These are phyloP conservation scores for Leccinum ochraceum DNA, from an alignment of 768 basidiomycete species.

Conservation along the genomic window DNA sequence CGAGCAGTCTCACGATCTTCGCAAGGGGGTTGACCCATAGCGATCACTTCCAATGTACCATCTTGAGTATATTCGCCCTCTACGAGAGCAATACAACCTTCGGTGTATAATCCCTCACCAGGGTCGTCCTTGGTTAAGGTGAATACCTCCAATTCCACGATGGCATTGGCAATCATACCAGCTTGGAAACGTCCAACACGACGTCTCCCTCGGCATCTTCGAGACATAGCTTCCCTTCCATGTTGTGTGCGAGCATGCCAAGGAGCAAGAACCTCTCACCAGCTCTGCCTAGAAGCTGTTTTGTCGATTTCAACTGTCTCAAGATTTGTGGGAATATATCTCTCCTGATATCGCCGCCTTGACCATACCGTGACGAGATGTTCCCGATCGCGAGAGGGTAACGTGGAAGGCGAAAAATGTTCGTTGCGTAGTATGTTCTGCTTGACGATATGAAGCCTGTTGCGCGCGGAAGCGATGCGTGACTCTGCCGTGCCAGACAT, in stretches of 20 bases:
- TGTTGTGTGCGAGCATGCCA: conserved; percentile 88
- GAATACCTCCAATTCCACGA: conserved; percentile 10
- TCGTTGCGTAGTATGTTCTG: conserved; percentile 95
- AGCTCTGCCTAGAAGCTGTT: conserved; percentile 89
- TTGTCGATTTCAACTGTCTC: conserved; percentile 85
- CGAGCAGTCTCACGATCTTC: conserved; percentile 84
- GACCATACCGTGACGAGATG: conserved; percentile 80
- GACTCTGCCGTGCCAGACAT: conserved; percentile 86
- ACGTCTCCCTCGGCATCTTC: conserved; percentile 95
- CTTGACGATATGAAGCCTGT: conserved; percentile 87
- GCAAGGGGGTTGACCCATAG: conserved; percentile 96
- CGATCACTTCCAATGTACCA: conserved; percentile 82
- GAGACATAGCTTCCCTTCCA: conserved; percentile 87
- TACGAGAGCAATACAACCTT: conserved; percentile 92
- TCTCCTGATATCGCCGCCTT: conserved; percentile 12
- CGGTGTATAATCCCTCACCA: conserved; percentile 94
- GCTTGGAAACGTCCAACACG: conserved; percentile 81
- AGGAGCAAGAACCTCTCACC: conserved; percentile 90
- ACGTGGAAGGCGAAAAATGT: conserved; percentile 94
- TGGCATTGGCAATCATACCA: conserved; percentile 46
- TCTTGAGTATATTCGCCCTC: conserved; percentile 98
- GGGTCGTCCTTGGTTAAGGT: conserved; percentile 66
- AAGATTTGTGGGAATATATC: conserved; percentile 20
- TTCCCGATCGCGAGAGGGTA: conserved; percentile 86
- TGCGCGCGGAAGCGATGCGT: conserved; percentile 74